Evolutionary conservation across 352 stramenopile species (phyloP).

Genomic region (Thalassiosira sp.): DNA sequence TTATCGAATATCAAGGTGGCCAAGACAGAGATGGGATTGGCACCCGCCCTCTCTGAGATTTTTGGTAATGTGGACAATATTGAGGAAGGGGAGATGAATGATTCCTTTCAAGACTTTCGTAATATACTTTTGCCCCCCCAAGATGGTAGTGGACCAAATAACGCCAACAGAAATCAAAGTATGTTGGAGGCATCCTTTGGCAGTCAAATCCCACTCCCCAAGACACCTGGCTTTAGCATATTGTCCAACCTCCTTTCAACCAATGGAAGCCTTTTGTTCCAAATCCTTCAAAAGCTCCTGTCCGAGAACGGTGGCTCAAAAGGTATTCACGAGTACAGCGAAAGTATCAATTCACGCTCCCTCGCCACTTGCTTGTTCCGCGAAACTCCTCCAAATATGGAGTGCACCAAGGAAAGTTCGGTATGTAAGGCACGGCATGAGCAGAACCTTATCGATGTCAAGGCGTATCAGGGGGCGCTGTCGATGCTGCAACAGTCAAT

Average conservation of each 20-base stretch:
- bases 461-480: constrained; percentile 22
- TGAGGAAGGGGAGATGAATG: constrained; percentile 30
- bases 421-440: constrained; percentile 15
- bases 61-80: constrained; percentile 33
- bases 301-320: constrained; percentile 19
- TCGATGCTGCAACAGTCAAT: constrained; percentile 40
- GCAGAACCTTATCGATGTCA: constrained; percentile 27
- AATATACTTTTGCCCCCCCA: constrained; percentile 22
- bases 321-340: constrained; percentile 24
- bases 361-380: constrained; percentile 49
- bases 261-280: constrained; percentile 34
- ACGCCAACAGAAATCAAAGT: constrained; percentile 11
- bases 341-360: constrained; percentile 33
- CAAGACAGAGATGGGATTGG: constrained; percentile 33
- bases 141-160: background rate
- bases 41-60: constrained; percentile 31
- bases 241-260: constrained; percentile 65
- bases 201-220: constrained; percentile 43
- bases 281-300: constrained; percentile 47
- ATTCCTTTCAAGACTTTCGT: constrained; percentile 41
- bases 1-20: constrained; percentile 26
- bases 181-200: constrained; percentile 48
- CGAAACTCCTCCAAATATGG: constrained; percentile 43
- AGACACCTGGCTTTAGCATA: constrained; percentile 72
- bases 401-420: constrained; percentile 9